These are phyloP conservation scores for Kockiozyma suomiensis DNA, from an alignment of 805 yeast genomes.

Conservation along the genomic window DNA sequence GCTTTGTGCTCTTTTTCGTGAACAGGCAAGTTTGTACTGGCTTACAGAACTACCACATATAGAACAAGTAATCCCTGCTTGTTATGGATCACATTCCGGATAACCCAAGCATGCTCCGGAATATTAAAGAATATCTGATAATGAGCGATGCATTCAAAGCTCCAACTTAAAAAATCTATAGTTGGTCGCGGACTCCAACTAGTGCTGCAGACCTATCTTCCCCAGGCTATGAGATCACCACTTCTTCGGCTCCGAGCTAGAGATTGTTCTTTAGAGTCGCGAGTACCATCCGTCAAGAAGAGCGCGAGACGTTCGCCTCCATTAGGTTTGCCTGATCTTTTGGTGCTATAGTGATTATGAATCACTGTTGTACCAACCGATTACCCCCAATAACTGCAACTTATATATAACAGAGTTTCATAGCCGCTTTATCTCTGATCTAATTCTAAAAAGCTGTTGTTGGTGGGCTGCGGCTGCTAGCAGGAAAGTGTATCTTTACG, in stretches of 20 bases:
- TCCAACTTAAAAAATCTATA: too few relatives aligned
- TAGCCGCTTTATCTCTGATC: constrained; percentile 10
- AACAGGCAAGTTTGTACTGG: constrained; percentile 3
- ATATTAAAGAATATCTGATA: not conserved
- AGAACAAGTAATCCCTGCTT: not conserved
- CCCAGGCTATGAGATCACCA: not conserved
- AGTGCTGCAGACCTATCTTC: not conserved
- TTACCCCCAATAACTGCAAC: not conserved
- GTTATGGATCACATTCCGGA: not conserved
- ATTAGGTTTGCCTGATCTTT: not conserved
- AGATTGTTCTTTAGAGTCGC: too few relatives aligned
- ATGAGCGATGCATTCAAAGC: constrained; percentile 1
- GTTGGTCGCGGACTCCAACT: constrained; percentile 14
- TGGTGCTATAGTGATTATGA: not conserved
- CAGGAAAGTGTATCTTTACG: not conserved
- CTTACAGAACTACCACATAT: not conserved
- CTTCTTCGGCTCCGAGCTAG: not conserved
- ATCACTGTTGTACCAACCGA: not conserved
- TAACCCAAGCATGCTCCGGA: constrained; percentile 12
- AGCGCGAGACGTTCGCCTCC: constrained; percentile 12
- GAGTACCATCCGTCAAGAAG: not conserved
- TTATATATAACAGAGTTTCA: constrained; percentile 3
- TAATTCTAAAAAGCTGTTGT: constrained; percentile 9
- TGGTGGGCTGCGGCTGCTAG: constrained; percentile 14
- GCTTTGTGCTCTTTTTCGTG: constrained; percentile 5